Percentiles rank a stretch among this genome's conserved stretches.
Conservation (phyloP, 192 early-diverging fungal species). For the Gonapodya prolifera region DNA sequence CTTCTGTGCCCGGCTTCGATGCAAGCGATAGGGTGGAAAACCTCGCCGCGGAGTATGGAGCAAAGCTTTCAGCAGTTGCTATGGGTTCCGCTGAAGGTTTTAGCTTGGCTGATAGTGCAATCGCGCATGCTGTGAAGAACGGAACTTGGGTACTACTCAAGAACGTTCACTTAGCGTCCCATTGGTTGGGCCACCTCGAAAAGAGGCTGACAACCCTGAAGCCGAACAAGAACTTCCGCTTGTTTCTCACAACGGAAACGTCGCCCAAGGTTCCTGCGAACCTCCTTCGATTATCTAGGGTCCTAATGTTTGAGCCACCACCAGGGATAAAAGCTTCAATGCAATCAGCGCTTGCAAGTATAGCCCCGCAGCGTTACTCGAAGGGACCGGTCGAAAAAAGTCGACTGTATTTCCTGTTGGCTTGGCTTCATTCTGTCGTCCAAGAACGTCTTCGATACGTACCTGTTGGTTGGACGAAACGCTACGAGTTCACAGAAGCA, state of each 20-base stretch:
- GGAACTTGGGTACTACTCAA: conserved; percentile 96
- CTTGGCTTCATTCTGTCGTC: conserved; percentile 92
- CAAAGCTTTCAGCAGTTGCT: conserved; percentile 67
- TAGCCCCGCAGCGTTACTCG: conserved; percentile 33
- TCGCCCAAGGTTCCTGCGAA: conserved; percentile 92
- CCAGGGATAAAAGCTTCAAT: conserved; percentile 93
- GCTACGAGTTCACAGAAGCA: conserved; percentile 97
- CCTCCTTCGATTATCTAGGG: conserved; percentile 73
- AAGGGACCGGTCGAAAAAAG: conserved; percentile 75
- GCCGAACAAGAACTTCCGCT: conserved; percentile 68
- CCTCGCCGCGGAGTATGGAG: conserved; percentile 53
- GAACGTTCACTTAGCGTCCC: conserved; percentile 93
- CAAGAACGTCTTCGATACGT: conserved; percentile 93
- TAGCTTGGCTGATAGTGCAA: conserved; percentile 76
- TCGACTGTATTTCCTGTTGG: conserved; percentile 85
- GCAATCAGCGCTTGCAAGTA: conserved; percentile 60
- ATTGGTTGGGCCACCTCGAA: conserved; percentile 90
- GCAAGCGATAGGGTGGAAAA: conserved; percentile 89
- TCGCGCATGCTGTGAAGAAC: conserved; percentile 61
- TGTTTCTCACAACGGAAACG: conserved; percentile 98
- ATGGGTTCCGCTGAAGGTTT: conserved; percentile 98
- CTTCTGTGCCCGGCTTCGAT: conserved; percentile 88
- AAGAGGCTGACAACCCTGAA: conserved; percentile 84
- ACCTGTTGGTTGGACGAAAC: conserved; percentile 94
- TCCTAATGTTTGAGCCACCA: conserved; percentile 91